phyloP scores from a whole-genome alignment of 441 rosid species.

The Populus hybrid region DNA sequence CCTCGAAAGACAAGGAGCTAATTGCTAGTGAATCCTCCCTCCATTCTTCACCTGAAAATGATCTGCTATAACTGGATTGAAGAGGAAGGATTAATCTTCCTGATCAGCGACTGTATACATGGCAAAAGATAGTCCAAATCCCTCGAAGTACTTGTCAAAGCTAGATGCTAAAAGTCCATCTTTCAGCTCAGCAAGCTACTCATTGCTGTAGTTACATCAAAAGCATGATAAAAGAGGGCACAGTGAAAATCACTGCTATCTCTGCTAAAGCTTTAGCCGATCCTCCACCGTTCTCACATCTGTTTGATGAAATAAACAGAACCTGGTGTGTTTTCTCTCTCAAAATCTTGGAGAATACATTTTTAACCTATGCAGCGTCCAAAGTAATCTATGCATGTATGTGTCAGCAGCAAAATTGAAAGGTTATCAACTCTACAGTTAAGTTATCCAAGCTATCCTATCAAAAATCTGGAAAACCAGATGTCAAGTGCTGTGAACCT shows the following conservation, averaged over 20 bases:
- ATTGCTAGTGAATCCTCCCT: not conserved
- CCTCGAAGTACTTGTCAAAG: not conserved
- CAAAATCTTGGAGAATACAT: not conserved
- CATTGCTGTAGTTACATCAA: not conserved
- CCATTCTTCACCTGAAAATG: not conserved
- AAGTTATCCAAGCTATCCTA: not conserved
- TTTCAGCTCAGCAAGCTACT: not conserved
- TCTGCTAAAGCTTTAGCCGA: not conserved
- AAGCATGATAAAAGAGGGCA: not conserved
- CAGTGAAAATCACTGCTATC: not conserved
- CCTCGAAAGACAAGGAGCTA: too few species aligned
- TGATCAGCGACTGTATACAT: not conserved
- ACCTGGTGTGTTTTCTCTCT: not conserved
- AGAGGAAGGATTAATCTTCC: not conserved
- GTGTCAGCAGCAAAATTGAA: not conserved
- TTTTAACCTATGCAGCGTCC: not conserved
- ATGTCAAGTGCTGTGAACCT: not conserved
- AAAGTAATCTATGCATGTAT: not conserved
- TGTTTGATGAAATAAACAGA: not conserved
- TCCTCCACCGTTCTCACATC: not conserved
- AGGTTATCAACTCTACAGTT: not conserved
- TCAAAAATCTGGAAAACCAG: not conserved
- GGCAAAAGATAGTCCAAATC: not conserved
- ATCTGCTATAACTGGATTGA: not conserved
- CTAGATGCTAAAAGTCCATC: not conserved